Base-by-base conservation (phyloP, 1,284 basidiomycete species). In the Hemileia vastatrix region DNA sequence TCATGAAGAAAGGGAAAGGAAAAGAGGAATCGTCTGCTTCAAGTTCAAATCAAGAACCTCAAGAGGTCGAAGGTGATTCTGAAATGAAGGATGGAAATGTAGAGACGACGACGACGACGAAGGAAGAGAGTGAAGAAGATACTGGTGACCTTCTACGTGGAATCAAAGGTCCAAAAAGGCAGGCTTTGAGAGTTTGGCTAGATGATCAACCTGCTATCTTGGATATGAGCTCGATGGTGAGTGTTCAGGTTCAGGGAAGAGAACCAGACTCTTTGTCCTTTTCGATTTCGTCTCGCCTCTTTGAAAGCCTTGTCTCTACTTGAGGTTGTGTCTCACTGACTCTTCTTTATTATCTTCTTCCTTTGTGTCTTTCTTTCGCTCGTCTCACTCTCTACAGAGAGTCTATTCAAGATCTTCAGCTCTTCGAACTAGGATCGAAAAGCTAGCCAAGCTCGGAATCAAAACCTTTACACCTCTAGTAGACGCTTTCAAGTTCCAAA, bases 281-380 rank as follows among this genome's bases (percentile, higher is more conserved):
- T 75, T 1, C 59, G 67, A 15, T 68, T 75, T 3, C 59, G 60
- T 49, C 60, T 75, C 15, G 73, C 73, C 64, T 66, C 69, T 45
- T 67, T 70, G 23, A 66, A 68, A 23, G 70, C n/a, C n/a, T n/a
- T n/a, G n/a, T n/a, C n/a, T n/a, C n/a, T n/a, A n/a, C n/a, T n/a
- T n/a, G n/a, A n/a, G n/a, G n/a, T n/a, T n/a, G n/a, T n/a, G n/a
- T n/a, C n/a, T n/a, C n/a, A n/a, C n/a, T n/a, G n/a, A n/a, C n/a
- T n/a, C n/a, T n/a, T n/a, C n/a, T n/a, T n/a, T n/a, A n/a, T n/a
- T n/a, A n/a, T n/a, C n/a, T n/a, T n/a, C n/a, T n/a, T n/a, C n/a
- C n/a, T n/a, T n/a, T n/a, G n/a, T n/a, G n/a, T n/a, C n/a, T n/a
- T n/a, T n/a, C n/a, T n/a, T n/a, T n/a, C n/a, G n/a, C n/a, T n/a